Conservation (phyloP, 108 stramenopile species). For the Heterococcus sp. region DNA sequence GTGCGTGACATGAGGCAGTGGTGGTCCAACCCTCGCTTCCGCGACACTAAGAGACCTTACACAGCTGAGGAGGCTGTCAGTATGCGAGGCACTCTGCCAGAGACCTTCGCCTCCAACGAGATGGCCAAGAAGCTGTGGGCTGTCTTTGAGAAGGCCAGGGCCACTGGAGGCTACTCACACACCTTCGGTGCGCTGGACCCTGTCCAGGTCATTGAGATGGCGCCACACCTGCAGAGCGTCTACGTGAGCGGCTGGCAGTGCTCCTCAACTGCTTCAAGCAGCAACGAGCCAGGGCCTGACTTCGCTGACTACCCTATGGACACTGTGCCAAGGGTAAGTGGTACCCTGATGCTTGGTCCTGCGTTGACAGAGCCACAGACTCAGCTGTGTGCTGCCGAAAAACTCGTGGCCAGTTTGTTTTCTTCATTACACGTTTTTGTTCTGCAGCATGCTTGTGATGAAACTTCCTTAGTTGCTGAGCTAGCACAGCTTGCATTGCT, state of each 20-base stretch:
- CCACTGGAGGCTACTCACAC: slow-evolving; percentile 75
- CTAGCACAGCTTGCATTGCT: too few relatives aligned
- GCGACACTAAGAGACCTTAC: slow-evolving; percentile 42
- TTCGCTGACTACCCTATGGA: slow-evolving; percentile 69
- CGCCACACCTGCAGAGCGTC: slow-evolving; percentile 75
- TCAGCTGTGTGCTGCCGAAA: too few relatives aligned
- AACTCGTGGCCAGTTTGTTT: too few relatives aligned
- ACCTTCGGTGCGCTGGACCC: slow-evolving; percentile 95
- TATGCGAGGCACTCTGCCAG: slow-evolving; percentile 41
- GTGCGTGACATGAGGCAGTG: slow-evolving; percentile 38
- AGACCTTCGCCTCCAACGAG: slow-evolving; percentile 14
- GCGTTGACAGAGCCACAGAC: background rate
- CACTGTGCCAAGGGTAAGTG: slow-evolving; percentile 20
- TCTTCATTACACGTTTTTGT: too few relatives aligned
- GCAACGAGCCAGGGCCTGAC: slow-evolving; percentile 93
- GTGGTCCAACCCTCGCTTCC: slow-evolving; percentile 44
- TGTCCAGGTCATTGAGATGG: slow-evolving; percentile 91
- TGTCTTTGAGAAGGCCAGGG: slow-evolving; percentile 25
- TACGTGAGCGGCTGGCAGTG: slow-evolving; percentile 94
- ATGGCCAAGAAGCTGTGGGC: slow-evolving; percentile 51
- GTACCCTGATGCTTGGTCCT: background rate
- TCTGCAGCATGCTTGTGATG: too few relatives aligned
- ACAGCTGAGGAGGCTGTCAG: slow-evolving; percentile 47
- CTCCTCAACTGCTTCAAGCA: slow-evolving; percentile 71
- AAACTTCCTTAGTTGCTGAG: too few relatives aligned